These are phyloP conservation scores for Saccharomyces hybrid DNA, from an alignment of 1,139 yeast genomes.

Conservation along the genomic window DNA sequence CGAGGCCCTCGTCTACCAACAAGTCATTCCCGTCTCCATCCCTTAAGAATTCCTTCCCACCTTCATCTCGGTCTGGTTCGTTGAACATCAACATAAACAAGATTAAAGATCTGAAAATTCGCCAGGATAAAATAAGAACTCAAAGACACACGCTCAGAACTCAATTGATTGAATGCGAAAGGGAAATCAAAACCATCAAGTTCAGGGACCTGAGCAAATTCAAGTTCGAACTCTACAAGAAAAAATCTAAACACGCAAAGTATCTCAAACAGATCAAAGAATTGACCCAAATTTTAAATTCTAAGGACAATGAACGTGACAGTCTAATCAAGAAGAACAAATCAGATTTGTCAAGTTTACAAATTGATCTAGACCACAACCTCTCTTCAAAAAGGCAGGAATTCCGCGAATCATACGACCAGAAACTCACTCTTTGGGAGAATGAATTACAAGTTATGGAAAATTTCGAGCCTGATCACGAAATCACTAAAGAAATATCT, in stretches of 20 bases:
- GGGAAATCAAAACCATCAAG: neutral
- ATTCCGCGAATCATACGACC: neutral
- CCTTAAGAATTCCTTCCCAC: neutral
- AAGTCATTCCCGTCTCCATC: neutral
- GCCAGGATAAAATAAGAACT: neutral
- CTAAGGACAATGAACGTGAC: neutral
- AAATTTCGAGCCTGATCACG: conserved; percentile 9
- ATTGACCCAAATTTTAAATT: conserved; percentile 3
- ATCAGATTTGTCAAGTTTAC: neutral
- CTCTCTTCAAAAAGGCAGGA: neutral
- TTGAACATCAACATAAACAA: neutral
- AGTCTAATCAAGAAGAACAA: neutral
- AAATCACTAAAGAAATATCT: conserved; percentile 9
- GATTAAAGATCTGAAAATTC: neutral
- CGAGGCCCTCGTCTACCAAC: neutral
- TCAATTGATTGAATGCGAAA: neutral
- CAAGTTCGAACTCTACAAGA: conserved; percentile 2
- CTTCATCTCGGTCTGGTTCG: neutral
- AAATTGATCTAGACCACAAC: neutral
- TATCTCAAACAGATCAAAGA: neutral
- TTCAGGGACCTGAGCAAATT: conserved; percentile 5
- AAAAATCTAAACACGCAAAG: conserved; percentile 1
- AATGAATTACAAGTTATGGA: conserved; percentile 7
- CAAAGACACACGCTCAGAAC: neutral
- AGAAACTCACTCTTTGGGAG: neutral